phyloP scores from a whole-genome alignment of 352 stramenopile genomes.

The Phytophthora pinifolia region DNA sequence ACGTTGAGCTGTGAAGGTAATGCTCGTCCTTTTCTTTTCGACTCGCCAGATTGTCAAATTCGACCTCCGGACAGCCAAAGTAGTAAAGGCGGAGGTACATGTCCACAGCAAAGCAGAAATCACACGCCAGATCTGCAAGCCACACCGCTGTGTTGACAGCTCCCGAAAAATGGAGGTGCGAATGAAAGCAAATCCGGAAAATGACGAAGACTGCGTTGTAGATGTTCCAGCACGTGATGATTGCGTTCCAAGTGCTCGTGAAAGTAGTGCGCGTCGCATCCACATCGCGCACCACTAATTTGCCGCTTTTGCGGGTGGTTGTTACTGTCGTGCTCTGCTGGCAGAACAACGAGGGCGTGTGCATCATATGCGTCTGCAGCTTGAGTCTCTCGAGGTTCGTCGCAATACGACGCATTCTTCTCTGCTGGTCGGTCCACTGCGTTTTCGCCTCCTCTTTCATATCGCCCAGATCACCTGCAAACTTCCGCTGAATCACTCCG shows the following conservation, averaged over 20 bases:
- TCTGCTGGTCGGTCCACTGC: constrained; percentile 42
- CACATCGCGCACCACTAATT: constrained; percentile 7
- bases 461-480: constrained; percentile 49
- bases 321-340: constrained; percentile 34
- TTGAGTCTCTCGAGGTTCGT: constrained; percentile 55
- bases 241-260: constrained; percentile 46
- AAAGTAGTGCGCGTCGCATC: constrained; percentile 32
- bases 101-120: constrained; percentile 52
- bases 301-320: background rate
- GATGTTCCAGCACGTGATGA: constrained; percentile 66
- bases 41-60: constrained; percentile 45
- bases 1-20: constrained; percentile 44
- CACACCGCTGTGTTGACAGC: constrained; percentile 26
- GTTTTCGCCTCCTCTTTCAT: constrained; percentile 47
- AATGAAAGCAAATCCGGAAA: constrained; percentile 71
- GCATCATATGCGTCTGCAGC: constrained; percentile 55
- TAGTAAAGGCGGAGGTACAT: constrained; percentile 76
- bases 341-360: constrained; percentile 56
- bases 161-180: constrained; percentile 38
- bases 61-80: constrained; percentile 53
- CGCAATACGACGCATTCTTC: constrained; percentile 31
- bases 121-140: constrained; percentile 52
- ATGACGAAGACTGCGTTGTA: constrained; percentile 72
- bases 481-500: constrained; percentile 62
- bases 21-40: constrained; percentile 30